Evolutionary conservation across 2,329 filamentous ascomycete genomes (phyloP).

Genomic region (Epichloe aotearoae): DNA sequence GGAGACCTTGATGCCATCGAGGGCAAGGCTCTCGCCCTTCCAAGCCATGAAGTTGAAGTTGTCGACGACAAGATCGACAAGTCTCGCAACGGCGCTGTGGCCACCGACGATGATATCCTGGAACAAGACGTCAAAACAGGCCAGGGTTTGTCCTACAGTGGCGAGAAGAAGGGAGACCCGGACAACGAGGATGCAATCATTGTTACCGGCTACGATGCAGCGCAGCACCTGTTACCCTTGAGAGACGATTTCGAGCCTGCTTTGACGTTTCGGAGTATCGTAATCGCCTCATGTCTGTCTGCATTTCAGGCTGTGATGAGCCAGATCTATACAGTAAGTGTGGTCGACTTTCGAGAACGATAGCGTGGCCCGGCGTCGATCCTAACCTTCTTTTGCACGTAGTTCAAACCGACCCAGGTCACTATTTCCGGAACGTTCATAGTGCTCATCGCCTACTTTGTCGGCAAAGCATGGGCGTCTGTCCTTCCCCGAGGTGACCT

Average conservation of each 20-base stretch:
- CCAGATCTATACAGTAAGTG: constrained; percentile 37
- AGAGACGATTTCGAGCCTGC: constrained; percentile 39
- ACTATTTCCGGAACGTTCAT: constrained; percentile 41
- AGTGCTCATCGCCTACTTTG: constrained; percentile 42
- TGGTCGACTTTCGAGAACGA: too few relatives aligned
- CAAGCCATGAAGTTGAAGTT: background rate
- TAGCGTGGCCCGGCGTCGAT: background rate
- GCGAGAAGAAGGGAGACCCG: constrained; percentile 17
- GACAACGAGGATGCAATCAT: constrained; percentile 31
- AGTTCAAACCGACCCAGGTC: constrained; percentile 40
- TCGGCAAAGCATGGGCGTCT: constrained; percentile 27
- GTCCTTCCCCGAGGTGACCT: constrained; percentile 32
- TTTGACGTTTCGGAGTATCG: constrained; percentile 38
- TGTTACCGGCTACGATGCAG: constrained; percentile 36
- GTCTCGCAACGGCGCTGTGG: background rate
- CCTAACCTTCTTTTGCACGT: background rate
- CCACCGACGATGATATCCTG: background rate
- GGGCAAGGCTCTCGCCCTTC: background rate
- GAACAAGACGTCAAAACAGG: background rate
- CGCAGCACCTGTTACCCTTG: constrained; percentile 33
- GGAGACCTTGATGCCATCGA: background rate
- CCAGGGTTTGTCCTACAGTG: constrained; percentile 7
- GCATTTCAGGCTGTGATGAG: constrained; percentile 42
- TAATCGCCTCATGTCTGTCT: constrained; percentile 34
- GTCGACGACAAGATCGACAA: background rate